Evolutionary conservation across 495 filamentous ascomycete genomes (phyloP).

Genomic region (Neurospora sp.): DNA sequence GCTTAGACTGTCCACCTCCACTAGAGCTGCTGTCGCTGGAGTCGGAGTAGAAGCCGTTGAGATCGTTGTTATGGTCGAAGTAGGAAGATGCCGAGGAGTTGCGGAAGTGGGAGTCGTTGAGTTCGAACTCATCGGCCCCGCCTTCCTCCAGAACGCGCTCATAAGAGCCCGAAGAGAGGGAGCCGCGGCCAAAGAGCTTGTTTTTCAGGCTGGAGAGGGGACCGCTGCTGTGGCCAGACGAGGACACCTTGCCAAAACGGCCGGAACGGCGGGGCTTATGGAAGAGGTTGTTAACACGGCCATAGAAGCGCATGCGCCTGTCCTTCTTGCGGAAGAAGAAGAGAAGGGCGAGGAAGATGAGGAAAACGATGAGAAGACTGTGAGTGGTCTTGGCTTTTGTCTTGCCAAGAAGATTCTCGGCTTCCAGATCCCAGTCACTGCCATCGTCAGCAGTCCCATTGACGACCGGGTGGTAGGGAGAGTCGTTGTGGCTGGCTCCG

Average conservation of each 20-base stretch:
- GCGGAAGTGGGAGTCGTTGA: constrained; percentile 44
- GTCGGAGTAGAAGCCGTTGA: constrained; percentile 46
- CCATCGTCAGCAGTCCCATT: constrained; percentile 15
- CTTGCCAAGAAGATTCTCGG: constrained; percentile 55
- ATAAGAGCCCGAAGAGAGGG: constrained; percentile 40
- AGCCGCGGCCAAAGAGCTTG: constrained; percentile 47
- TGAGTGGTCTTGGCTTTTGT: constrained; percentile 63
- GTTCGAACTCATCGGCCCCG: constrained; percentile 55
- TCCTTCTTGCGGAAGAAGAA: constrained; percentile 51
- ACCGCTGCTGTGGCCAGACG: constrained; percentile 6
- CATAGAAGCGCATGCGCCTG: constrained; percentile 55
- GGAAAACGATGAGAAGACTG: constrained; percentile 62
- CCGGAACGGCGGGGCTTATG: constrained; percentile 42
- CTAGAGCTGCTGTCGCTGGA: constrained; percentile 29
- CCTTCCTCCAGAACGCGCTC: constrained; percentile 83
- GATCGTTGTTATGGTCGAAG: constrained; percentile 39
- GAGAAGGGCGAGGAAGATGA: constrained; percentile 55
- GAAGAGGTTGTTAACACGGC: constrained; percentile 43
- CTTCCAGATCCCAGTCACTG: constrained; percentile 48
- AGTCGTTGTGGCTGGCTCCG: constrained; percentile 34
- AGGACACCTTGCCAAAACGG: constrained; percentile 43
- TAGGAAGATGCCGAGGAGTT: constrained; percentile 16
- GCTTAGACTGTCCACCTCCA: constrained; percentile 10
- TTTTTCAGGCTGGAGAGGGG: constrained; percentile 26
- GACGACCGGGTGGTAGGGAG: neutral